Percentiles rank a stretch among this genome's conserved stretches.
Evolutionary conservation across 192 early-diverging fungal genomes (phyloP).

Genomic region (Powellomyces hirtus): DNA sequence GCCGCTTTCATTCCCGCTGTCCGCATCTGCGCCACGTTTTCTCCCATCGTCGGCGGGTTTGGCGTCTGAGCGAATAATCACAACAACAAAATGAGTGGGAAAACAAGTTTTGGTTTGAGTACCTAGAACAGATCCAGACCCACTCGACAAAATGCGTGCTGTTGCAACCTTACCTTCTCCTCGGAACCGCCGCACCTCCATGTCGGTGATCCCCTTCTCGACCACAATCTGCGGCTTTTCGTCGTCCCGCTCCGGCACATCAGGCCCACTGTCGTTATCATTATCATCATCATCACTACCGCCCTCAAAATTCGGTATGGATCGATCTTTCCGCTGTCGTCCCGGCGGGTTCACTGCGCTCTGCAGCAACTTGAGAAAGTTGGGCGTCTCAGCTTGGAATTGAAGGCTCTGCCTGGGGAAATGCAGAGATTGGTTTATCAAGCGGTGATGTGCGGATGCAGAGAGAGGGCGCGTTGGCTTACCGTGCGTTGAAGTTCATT

Average conservation of each 20-base stretch:
- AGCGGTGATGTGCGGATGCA: not conserved
- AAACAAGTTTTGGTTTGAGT: not conserved
- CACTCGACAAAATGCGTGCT: too few relatives aligned
- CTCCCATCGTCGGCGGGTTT: not conserved
- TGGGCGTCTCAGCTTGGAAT: conserved; percentile 23
- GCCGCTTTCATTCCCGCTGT: not conserved
- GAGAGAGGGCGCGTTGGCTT: not conserved
- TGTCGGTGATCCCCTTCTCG: conserved; percentile 23
- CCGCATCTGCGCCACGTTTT: conserved; percentile 9
- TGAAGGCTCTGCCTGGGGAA: conserved; percentile 14
- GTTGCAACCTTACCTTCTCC: conserved; percentile 12
- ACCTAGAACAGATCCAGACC: too few relatives aligned
- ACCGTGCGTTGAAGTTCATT: conserved; percentile 18
- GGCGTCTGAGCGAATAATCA: not conserved
- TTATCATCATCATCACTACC: too few relatives aligned
- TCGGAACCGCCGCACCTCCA: conserved; percentile 22
- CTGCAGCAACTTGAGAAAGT: conserved; percentile 22
- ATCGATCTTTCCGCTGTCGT: not conserved
- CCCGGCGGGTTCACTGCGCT: not conserved
- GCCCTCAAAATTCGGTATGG: conserved; percentile 9
- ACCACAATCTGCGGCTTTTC: conserved; percentile 26
- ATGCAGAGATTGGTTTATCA: not conserved
- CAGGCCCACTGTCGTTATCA: conserved; percentile 23
- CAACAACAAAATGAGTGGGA: not conserved
- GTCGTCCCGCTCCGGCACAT: conserved; percentile 23